Evolutionary conservation across 371 early-diverging fungal species (phyloP).

Genomic region (Mortierella sp.): DNA sequence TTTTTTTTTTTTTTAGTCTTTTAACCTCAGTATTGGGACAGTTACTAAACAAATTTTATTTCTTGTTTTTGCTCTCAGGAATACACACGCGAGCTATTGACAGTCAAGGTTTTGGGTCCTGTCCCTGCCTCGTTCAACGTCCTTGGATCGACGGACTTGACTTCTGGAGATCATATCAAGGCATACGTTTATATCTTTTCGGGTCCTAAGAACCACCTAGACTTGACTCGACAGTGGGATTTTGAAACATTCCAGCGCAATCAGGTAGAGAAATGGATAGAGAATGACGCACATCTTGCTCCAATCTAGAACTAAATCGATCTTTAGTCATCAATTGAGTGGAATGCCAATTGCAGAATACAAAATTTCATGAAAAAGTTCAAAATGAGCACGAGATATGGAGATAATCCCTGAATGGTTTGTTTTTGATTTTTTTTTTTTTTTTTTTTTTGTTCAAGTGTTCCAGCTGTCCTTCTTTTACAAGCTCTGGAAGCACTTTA

Average conservation of each 20-base stretch:
- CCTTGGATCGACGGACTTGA: constrained; percentile 7
- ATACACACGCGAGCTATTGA: constrained; percentile 32
- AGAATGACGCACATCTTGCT: constrained; percentile 26
- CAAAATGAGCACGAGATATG: background rate
- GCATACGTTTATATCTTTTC: constrained; percentile 46
- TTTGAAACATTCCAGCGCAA: constrained; percentile 34
- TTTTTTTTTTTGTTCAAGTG: background rate
- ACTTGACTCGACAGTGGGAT: constrained; percentile 33
- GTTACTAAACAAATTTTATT: background rate
- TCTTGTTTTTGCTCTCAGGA: constrained; percentile 14
- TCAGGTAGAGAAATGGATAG: constrained; percentile 34
- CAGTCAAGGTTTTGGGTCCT: constrained; percentile 20
- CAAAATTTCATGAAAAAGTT: no score
- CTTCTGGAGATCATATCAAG: constrained; percentile 21
- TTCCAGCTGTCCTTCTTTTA: no score
- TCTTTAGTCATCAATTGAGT: no score
- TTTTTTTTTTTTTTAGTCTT: background rate
- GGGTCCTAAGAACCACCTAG: constrained; percentile 19
- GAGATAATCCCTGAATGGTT: no score
- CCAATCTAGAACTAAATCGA: background rate
- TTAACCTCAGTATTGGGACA: background rate
- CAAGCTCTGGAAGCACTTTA: constrained; percentile 43
- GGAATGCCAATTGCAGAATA: no score
- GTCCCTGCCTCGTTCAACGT: constrained; percentile 34
- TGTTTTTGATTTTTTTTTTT: background rate